Percentiles rank a stretch among this genome's conserved stretches.
phyloP scores from a whole-genome alignment of 2,329 filamentous ascomycete species.

The Sarocladium brachiariae region DNA sequence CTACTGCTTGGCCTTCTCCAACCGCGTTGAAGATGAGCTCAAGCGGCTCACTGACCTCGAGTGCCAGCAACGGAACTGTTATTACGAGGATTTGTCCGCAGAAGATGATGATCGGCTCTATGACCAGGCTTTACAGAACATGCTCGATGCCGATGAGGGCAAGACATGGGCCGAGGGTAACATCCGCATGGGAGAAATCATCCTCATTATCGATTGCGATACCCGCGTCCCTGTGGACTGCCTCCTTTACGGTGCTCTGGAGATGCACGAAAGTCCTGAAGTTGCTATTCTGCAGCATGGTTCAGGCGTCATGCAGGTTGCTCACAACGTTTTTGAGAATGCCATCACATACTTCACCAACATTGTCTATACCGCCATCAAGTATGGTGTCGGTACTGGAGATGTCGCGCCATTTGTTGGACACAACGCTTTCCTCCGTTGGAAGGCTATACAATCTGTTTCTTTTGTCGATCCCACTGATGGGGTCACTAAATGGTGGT shows the following conservation, averaged over 20 bases:
- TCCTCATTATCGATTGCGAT: constrained; percentile 62
- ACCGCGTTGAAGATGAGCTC: constrained; percentile 56
- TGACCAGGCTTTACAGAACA: constrained; percentile 38
- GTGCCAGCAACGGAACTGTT: constrained; percentile 15
- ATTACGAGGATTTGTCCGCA: constrained; percentile 29
- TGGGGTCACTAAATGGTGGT: constrained; percentile 44
- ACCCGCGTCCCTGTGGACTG: constrained; percentile 63
- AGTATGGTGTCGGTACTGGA: constrained; percentile 62
- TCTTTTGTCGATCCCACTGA: constrained; percentile 15
- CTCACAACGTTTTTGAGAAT: constrained; percentile 66
- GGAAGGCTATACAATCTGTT: constrained; percentile 34
- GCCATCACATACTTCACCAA: constrained; percentile 72
- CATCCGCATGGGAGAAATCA: constrained; percentile 55
- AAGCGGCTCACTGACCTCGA: constrained; percentile 24
- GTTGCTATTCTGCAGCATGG: constrained; percentile 67
- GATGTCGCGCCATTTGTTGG: constrained; percentile 72
- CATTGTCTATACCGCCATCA: constrained; percentile 67
- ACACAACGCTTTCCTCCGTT: constrained; percentile 69
- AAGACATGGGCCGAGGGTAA: constrained; percentile 53
- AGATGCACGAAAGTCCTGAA: constrained; percentile 64
- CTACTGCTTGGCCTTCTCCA: constrained; percentile 56
- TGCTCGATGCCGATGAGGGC: constrained; percentile 36
- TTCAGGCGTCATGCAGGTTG: constrained; percentile 72
- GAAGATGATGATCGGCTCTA: constrained; percentile 41
- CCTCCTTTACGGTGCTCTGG: constrained; percentile 60